These are phyloP conservation scores for Astrocystis sublimbata DNA, from an alignment of 495 filamentous ascomycete genomes.

Conservation along the genomic window DNA sequence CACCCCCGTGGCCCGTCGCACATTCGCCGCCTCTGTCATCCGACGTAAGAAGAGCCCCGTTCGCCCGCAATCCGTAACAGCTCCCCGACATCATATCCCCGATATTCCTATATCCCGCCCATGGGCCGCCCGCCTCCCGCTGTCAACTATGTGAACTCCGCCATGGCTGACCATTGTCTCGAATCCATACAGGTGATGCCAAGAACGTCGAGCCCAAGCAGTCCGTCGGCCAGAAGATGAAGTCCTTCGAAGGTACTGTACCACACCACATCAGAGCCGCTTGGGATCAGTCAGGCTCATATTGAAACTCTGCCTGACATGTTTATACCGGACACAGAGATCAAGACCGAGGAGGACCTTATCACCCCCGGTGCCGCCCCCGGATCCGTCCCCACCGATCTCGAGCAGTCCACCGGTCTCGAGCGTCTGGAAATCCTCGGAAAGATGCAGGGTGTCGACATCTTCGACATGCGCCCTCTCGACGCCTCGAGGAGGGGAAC, in stretches of 20 bases:
- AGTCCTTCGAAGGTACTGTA: conserved; percentile 30
- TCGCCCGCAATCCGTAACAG: neutral
- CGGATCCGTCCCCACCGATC: conserved; percentile 87
- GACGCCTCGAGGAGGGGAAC: conserved; percentile 90
- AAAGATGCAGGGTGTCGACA: conserved; percentile 97
- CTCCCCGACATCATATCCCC: conserved; percentile 27
- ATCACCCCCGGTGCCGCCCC: conserved; percentile 74
- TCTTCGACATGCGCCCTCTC: conserved; percentile 97
- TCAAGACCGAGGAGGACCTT: conserved; percentile 79
- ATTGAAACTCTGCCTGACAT: conserved; percentile 5
- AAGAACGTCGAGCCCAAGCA: conserved; percentile 31
- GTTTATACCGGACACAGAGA: conserved; percentile 65
- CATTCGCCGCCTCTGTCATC: conserved; percentile 57
- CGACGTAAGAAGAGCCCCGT: conserved; percentile 59
- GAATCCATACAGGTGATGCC: conserved; percentile 26
- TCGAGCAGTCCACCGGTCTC: conserved; percentile 92
- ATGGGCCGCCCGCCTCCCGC: neutral
- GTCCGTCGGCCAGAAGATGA: conserved; percentile 24
- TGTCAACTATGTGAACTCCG: conserved; percentile 15
- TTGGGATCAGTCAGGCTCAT: conserved; percentile 12
- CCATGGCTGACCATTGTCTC: conserved; percentile 19
- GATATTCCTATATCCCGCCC: conserved; percentile 22
- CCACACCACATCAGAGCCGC: neutral
- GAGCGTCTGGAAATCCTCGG: conserved; percentile 98
- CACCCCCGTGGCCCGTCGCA: conserved; percentile 58